A percentile compares a stretch with the other conserved stretches of the same genome.
Conservation (phyloP, 176 grass and related monocot species). For the Lolium rigidum region DNA sequence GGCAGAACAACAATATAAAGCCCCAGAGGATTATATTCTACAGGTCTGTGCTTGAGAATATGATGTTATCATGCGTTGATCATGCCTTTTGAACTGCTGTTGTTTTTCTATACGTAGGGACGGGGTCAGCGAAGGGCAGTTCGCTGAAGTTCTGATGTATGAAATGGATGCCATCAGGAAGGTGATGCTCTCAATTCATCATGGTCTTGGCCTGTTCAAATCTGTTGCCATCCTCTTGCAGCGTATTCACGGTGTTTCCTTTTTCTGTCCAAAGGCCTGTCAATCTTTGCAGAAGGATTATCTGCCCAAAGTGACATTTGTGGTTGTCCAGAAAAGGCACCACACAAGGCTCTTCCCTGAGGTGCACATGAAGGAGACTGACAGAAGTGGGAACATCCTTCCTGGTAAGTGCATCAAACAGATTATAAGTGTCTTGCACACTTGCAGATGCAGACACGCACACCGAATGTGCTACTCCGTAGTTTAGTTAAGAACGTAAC, state of each 20-base stretch:
- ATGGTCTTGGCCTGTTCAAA: slow-evolving; percentile 10
- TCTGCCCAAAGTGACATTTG: slow-evolving; percentile 66
- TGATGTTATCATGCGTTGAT: background rate
- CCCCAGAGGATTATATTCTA: slow-evolving; percentile 88
- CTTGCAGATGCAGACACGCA: background rate
- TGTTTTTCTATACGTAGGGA: slow-evolving; percentile 41
- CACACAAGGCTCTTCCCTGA: slow-evolving; percentile 86
- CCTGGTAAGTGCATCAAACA: slow-evolving; percentile 52
- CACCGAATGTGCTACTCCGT: background rate
- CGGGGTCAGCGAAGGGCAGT: slow-evolving; percentile 88
- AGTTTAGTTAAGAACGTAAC: background rate
- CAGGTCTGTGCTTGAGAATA: slow-evolving; percentile 51
- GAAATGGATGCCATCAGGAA: slow-evolving; percentile 70
- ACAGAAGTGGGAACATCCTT: slow-evolving; percentile 75
- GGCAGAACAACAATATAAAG: background rate
- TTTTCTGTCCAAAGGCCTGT: slow-evolving; percentile 62
- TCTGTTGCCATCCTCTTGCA: background rate
- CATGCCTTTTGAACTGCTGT: background rate
- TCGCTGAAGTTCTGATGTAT: slow-evolving; percentile 59
- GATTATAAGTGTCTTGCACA: background rate
- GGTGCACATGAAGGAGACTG: slow-evolving; percentile 50
- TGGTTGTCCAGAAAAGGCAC: slow-evolving; percentile 90
- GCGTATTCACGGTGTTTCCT: slow-evolving; percentile 6
- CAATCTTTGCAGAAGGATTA: slow-evolving; percentile 49
- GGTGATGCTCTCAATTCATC: slow-evolving; percentile 41